Conservation (phyloP, 176 grass and related monocot genomes). For the Dendrocalamus sinicus region DNA sequence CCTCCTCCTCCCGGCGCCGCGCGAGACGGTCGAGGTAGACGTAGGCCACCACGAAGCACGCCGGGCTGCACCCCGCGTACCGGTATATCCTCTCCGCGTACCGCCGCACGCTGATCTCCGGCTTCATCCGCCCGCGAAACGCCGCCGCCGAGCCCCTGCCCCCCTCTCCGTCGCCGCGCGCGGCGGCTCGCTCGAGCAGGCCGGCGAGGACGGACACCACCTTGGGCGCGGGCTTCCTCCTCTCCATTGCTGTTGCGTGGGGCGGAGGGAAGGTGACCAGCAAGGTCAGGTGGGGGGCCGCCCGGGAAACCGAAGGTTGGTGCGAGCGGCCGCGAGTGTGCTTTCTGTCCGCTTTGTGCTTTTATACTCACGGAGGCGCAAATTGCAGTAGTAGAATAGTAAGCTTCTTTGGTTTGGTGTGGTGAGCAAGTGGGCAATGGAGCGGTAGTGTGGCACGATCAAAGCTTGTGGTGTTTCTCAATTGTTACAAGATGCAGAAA, state of each 20-base stretch:
- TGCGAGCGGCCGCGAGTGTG: not conserved
- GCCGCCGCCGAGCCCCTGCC: not conserved
- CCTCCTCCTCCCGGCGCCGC: not conserved
- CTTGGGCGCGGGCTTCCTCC: constrained; percentile 35
- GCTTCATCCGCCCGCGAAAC: constrained; percentile 55
- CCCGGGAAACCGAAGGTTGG: not conserved
- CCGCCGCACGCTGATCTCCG: constrained; percentile 62
- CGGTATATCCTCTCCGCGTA: constrained; percentile 69
- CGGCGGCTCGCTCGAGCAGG: constrained; percentile 57
- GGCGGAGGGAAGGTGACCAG: no score
- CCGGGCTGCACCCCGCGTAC: constrained; percentile 70
- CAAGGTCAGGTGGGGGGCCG: not conserved
- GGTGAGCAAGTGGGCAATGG: not conserved
- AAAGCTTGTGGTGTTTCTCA: not conserved
- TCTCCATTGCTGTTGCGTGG: constrained; percentile 16
- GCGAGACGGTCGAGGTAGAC: constrained; percentile 79
- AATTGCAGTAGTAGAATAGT: accelerated
- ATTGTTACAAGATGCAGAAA: no score
- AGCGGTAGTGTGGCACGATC: not conserved
- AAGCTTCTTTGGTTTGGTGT: not conserved
- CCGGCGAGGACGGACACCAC: constrained; percentile 61
- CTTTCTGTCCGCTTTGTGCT: not conserved
- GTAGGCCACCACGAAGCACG: constrained; percentile 77
- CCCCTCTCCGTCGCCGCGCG: constrained; percentile 16
- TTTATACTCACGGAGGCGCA: not conserved